Conservation (phyloP, 2,329 filamentous ascomycete species). For the Botrytis medusae region DNA sequence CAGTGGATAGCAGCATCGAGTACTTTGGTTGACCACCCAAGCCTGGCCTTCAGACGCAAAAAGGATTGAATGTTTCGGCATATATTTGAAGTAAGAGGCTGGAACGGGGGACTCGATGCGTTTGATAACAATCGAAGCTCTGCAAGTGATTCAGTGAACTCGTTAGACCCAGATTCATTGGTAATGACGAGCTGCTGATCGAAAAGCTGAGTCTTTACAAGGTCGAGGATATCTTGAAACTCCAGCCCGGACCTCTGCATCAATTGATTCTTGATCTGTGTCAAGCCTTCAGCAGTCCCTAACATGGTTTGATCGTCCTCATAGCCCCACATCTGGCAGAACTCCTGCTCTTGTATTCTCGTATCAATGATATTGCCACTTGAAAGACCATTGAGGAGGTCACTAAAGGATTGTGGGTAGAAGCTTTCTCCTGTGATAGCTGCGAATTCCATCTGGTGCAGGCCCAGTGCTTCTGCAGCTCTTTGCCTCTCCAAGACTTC, state of each 20-base stretch:
- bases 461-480: background rate
- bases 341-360: background rate
- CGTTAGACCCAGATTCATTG: background rate
- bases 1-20: background rate
- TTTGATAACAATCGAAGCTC: background rate
- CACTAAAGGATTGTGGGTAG: background rate
- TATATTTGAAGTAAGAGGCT: background rate
- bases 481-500: background rate
- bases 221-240: background rate
- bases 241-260: background rate
- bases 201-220: background rate
- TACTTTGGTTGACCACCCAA: background rate
- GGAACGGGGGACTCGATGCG: background rate
- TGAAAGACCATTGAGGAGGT: background rate
- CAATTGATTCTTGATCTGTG: background rate
- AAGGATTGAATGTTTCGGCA: background rate
- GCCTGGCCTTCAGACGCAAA: background rate
- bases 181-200: background rate
- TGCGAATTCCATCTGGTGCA: slow-evolving; percentile 1
- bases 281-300: background rate
- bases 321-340: background rate
- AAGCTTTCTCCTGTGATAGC: background rate
- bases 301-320: background rate
- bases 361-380: background rate
- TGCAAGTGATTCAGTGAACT: background rate